Base-by-base conservation (phyloP, 495 filamentous ascomycete genomes). In the Gamarada debralockiae region DNA sequence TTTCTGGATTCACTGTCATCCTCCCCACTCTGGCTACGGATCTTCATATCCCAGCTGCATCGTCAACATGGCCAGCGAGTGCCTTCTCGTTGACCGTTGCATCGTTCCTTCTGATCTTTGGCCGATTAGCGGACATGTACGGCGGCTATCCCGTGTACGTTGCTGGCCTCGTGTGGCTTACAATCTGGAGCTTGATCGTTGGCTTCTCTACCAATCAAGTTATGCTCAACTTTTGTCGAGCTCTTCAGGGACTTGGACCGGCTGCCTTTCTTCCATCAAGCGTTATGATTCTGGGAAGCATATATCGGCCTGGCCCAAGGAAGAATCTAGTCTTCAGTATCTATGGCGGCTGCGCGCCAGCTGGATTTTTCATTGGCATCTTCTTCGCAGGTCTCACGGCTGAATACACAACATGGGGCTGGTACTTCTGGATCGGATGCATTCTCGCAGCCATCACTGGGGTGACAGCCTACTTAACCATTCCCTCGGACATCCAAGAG, bases 281-380 rank as follows among this genome's bases (percentile, higher is more conserved):
- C 12, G 75, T 96, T 12, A 88, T 89, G 76, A 77, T 96, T 13
- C 67, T 96, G 12, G 89, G 89, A 2, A 86, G 82, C 60, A 81
- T 81, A 2, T 96, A 96, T 61, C 77, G 90, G 6, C 90, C 90
- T 0, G 90, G 90, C 0, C 89, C 88, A 6, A 73, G 90, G 10
- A 95, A 95, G 70, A 96, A 95, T 60, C 56, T 93, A 13, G 80
- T 93, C 0, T 95, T 95, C 64, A 82, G 82, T 38, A 66, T 93
- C 0, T 95, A 92, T 65, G 87, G 90, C 1, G 86, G 84, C 0
- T 82, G 81, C 55, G 89, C 89, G 0, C 82, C 85, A 0, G 55
- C 92, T 0, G 90, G 90, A 0, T 95, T 95, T 70, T 95, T 89
- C 25, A 23, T 46, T 6, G 23, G 90, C 1, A 88, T 95, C 40